Evolutionary conservation across 2,329 filamentous ascomycete species (phyloP).

Genomic region (Arthrobotrys megalospora): DNA sequence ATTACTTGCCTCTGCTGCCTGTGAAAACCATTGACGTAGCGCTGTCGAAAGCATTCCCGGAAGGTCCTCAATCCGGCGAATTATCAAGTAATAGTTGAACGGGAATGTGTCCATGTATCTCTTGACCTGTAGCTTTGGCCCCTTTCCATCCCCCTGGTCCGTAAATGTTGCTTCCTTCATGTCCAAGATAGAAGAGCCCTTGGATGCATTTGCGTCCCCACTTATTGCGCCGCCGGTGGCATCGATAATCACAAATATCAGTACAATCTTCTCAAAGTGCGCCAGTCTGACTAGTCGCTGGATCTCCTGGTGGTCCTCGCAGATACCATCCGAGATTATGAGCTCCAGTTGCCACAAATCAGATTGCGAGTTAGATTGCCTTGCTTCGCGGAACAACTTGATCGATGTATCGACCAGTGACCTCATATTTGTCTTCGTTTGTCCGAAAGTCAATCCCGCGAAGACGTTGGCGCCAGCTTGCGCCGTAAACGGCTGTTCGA

Average conservation of each 20-base stretch:
- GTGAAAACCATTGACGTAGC: constrained; percentile 90
- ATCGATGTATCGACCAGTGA: constrained; percentile 82
- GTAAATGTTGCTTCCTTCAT: constrained; percentile 89
- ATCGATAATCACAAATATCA: constrained; percentile 98
- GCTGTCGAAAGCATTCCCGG: constrained; percentile 88
- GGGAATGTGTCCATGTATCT: constrained; percentile 96
- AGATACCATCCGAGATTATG: constrained; percentile 93
- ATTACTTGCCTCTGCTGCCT: constrained; percentile 70
- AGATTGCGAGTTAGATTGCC: constrained; percentile 70
- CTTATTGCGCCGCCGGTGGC: constrained; percentile 71
- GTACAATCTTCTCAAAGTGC: constrained; percentile 94
- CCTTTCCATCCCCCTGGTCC: constrained; percentile 76
- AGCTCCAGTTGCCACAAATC: constrained; percentile 97
- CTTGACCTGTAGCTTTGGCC: constrained; percentile 80
- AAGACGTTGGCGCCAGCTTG: constrained; percentile 88
- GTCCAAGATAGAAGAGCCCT: constrained; percentile 78
- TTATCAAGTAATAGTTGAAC: constrained; percentile 96
- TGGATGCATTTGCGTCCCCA: constrained; percentile 37
- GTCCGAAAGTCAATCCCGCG: constrained; percentile 85
- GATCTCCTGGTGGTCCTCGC: constrained; percentile 88
- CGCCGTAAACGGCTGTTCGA: constrained; percentile 83
- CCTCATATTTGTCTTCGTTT: constrained; percentile 87
- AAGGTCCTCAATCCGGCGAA: constrained; percentile 90
- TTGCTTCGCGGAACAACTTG: constrained; percentile 83
- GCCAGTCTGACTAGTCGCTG: constrained; percentile 86